A percentile compares a stretch with the other conserved stretches of the same genome.
phyloP scores from a whole-genome alignment of 768 basidiomycete genomes.

The Hericium rajendrae region DNA sequence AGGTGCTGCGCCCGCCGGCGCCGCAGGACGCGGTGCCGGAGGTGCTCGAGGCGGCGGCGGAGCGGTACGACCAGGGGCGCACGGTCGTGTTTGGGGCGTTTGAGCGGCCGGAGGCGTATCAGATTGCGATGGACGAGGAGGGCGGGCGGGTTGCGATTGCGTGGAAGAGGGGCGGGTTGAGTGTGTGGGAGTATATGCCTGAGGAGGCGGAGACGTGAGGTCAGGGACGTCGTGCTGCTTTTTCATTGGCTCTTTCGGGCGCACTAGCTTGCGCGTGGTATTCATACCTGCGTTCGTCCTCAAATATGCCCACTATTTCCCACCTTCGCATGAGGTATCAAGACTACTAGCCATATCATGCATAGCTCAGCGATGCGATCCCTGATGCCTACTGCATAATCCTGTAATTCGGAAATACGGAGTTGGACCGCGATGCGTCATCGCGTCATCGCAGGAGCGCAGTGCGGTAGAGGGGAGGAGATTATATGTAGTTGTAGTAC shows the following conservation, averaged over 20 bases:
- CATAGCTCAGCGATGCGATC: too few relatives aligned
- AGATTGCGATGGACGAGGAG: slow-evolving; percentile 29
- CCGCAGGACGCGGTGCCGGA: background rate
- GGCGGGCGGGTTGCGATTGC: slow-evolving; percentile 29
- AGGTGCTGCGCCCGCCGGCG: slow-evolving; percentile 16
- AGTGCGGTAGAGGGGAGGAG: too few relatives aligned
- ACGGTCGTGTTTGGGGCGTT: slow-evolving; percentile 37
- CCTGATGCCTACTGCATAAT: too few relatives aligned
- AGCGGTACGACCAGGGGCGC: slow-evolving; percentile 22
- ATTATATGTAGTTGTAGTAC: too few relatives aligned
- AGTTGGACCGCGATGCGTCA: too few relatives aligned
- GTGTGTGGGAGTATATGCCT: slow-evolving; percentile 36
- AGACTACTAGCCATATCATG: too few relatives aligned
- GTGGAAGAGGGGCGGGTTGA: slow-evolving; percentile 34
- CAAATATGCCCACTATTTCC: too few relatives aligned
- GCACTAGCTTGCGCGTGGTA: too few relatives aligned
- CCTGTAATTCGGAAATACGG: too few relatives aligned
- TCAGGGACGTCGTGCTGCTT: background rate
- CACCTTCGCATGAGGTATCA: too few relatives aligned
- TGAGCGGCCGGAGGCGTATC: slow-evolving; percentile 40
- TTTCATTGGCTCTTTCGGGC: background rate
- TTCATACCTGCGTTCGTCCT: too few relatives aligned
- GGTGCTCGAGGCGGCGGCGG: background rate
- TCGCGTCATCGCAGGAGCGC: too few relatives aligned
- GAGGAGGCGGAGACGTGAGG: background rate